phyloP scores from a whole-genome alignment of 1,139 yeast genomes.

The Yamadazyma diospyri region DNA sequence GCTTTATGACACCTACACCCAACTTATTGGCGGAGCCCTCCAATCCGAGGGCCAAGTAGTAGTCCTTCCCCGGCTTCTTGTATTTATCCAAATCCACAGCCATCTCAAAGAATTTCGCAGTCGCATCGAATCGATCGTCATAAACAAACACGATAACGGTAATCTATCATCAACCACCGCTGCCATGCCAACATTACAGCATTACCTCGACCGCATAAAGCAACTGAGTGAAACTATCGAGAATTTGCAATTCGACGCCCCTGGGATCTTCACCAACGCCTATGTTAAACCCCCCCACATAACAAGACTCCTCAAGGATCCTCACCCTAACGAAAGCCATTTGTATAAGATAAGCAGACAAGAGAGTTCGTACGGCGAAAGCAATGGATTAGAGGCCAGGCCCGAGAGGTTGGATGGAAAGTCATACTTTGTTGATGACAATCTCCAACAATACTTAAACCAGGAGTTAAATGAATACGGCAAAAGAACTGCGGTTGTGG shows the following conservation, averaged over 20 bases:
- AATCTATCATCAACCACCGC: background rate
- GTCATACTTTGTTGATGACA: constrained; percentile 24
- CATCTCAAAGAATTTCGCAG: constrained; percentile 2
- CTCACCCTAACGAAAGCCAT: constrained; percentile 50
- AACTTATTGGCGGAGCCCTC: constrained; percentile 97
- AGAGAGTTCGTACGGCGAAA: constrained; percentile 1
- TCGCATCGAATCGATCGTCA: background rate
- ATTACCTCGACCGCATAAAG: constrained; percentile 23
- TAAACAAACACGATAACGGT: constrained; percentile 1
- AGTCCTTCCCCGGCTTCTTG: constrained; percentile 41
- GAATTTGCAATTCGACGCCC: constrained; percentile 41
- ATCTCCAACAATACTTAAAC: constrained; percentile 18
- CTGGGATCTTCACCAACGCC: constrained; percentile 68
- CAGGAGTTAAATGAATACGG: constrained; percentile 16
- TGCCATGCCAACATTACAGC: constrained; percentile 21
- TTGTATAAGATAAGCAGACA: constrained; percentile 30
- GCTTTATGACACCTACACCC: constrained; percentile 89
- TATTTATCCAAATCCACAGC: constrained; percentile 38
- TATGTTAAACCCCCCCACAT: constrained; percentile 52
- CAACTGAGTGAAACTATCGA: constrained; percentile 20
- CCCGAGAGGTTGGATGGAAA: constrained; percentile 41
- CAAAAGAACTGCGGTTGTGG: constrained; percentile 23
- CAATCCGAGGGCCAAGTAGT: constrained; percentile 77
- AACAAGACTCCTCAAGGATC: constrained; percentile 58
- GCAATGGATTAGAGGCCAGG: constrained; percentile 10